These are phyloP conservation scores for Ambispora gerdemannii DNA, from an alignment of 192 early-diverging fungal species.

Conservation along the genomic window DNA sequence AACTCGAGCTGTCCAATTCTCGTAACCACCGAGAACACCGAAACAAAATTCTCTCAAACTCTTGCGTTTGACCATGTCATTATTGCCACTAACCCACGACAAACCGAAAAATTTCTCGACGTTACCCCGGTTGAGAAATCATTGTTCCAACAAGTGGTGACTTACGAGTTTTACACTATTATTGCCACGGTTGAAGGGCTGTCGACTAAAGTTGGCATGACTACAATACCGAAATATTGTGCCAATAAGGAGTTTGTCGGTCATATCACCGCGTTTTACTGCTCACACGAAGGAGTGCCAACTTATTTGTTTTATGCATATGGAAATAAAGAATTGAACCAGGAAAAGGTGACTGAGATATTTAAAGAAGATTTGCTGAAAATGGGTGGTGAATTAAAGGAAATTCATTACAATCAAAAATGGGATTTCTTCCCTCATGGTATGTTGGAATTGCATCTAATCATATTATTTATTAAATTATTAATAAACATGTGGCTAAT, in stretches of 20 bases:
- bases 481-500: not conserved
- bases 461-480: not conserved
- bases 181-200: constrained; percentile 15
- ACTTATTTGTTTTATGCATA: constrained; percentile 23
- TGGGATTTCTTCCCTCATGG: constrained; percentile 30
- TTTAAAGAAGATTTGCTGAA: constrained; percentile 1
- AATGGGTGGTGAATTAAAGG: constrained; percentile 16
- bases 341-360: constrained; percentile 9
- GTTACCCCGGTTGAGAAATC: not conserved
- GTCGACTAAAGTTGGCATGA: constrained; percentile 14
- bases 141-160: not conserved
- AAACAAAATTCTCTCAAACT: not conserved
- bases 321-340: not conserved
- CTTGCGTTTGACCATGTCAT: constrained; percentile 14
- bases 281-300: constrained; percentile 4
- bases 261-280: constrained; percentile 13
- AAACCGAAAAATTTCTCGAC: constrained; percentile 12
- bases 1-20: constrained; percentile 9
- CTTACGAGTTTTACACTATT: constrained; percentile 16
- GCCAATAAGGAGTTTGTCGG: constrained; percentile 13
- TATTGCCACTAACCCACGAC: constrained; percentile 20
- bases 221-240: constrained; percentile 23
- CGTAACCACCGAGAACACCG: not conserved
- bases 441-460: not conserved
- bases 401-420: constrained; percentile 23